Evolutionary conservation across 139 green algal species (phyloP).

Genomic region (Picochlorum sp.): DNA sequence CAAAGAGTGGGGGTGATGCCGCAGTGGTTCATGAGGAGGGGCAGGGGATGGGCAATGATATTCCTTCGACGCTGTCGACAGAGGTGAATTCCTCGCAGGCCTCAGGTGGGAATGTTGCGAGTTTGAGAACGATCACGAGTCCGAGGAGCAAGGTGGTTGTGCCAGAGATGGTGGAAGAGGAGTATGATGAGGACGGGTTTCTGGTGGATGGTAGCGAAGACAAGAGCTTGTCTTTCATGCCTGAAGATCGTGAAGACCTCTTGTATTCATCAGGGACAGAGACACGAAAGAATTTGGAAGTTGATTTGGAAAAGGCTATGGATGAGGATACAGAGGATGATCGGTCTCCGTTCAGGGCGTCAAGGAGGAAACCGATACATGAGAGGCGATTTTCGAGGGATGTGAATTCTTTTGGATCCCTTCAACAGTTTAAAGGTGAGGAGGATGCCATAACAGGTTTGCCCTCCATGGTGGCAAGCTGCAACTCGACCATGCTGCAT

Average conservation of each 20-base stretch:
- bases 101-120: neutral
- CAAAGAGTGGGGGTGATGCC: neutral
- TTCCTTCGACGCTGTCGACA: neutral
- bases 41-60: neutral
- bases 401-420: neutral
- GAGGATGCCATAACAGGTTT: neutral
- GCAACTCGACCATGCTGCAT: neutral
- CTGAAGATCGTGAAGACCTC: too few species aligned
- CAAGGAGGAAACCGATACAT: neutral
- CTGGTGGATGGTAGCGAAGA: too few species aligned
- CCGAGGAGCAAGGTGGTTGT: too few species aligned
- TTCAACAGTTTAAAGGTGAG: neutral
- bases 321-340: neutral
- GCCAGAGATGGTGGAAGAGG: too few species aligned
- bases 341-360: neutral
- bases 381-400: neutral
- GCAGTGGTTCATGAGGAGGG: neutral
- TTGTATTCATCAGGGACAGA: too few species aligned
- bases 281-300: too few species aligned
- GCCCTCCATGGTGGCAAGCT: neutral
- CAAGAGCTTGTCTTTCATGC: too few species aligned
- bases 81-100: neutral
- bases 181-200: too few species aligned
- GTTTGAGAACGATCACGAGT: too few species aligned
- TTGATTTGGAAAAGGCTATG: too few species aligned